Base-by-base conservation (phyloP, 2,329 filamentous ascomycete species). In the Talaromyces sp. region DNA sequence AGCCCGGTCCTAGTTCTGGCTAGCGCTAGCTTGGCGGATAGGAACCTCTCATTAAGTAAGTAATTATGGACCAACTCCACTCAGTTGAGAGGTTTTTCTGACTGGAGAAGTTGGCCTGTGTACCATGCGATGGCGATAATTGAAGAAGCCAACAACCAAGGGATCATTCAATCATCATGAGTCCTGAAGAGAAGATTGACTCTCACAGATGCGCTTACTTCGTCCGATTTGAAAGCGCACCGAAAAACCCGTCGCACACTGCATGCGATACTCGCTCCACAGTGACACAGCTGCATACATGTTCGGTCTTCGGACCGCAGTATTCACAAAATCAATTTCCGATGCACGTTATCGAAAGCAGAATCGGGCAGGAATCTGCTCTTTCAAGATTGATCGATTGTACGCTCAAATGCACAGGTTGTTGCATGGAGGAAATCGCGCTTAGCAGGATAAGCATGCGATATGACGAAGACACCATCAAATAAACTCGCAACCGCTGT, bases 211-310 rank as follows among this genome's bases (percentile, higher is more conserved):
- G 43, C n/a, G 54, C 56, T 45, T 31, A 45, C 17, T 27, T 31
- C 5, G 39, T 45, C 19, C 25, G 19, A 49, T 57, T 63, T 10
- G 17, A 37, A 63, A 63, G 41, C 41, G 50, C 50, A 63, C 61
- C 61, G 61, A 57, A n/a, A 10, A 47, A 57, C 41, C 49, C 61
- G 61, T 63, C 61, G 61, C 61, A 57, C 60, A 22, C n/a, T 63
- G 61, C 49, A 63, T 37, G 50, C 31, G 25, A n/a, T 31, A n/a
- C 6, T 45, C 25, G n/a, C 56, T 59, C 56, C 37, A 22, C 39
- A 58, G 19, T 39, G 33, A 25, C 37, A 59, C 39, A 43, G 22
- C 49, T 52, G 31, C 49, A 52, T 31, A 50, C 33, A 27, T 11
- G 13, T 45, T 31, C 22, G 22, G 37, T 33, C 6, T 45, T 59